Conservation (phyloP, 2,329 filamentous ascomycete species). For the Sclerotinia spermophila region DNA sequence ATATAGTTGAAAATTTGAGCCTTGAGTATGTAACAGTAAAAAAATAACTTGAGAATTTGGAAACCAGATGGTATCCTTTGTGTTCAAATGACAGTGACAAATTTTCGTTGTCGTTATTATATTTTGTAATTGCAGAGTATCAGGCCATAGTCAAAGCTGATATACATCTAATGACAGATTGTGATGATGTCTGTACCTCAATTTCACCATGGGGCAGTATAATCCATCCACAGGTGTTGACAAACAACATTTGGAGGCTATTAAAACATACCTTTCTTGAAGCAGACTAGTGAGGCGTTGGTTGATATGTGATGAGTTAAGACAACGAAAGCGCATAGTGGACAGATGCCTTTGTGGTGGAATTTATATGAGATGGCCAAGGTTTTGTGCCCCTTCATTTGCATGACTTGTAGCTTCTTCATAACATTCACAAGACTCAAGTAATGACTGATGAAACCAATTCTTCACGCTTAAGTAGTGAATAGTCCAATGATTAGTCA, state of each 20-base stretch:
- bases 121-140: not conserved
- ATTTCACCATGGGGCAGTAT: not conserved
- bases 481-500: not conserved
- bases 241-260: not conserved
- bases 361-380: not conserved
- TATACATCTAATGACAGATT: not conserved
- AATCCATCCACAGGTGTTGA: fast-evolving
- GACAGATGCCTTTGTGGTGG: not conserved
- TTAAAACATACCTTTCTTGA: not conserved
- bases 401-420: too few relatives aligned
- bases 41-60: fast-evolving
- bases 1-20: too few relatives aligned
- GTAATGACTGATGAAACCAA: not conserved
- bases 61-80: fast-evolving
- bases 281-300: too few relatives aligned
- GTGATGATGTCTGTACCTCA: not conserved
- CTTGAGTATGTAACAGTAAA: not conserved
- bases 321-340: too few relatives aligned
- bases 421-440: not conserved
- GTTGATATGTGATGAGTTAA: too few relatives aligned
- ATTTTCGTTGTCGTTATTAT: not conserved
- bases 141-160: not conserved
- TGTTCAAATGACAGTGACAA: not conserved
- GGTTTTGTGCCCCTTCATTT: fast-evolving
- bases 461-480: not conserved